Conservation (phyloP, 2,329 filamentous ascomycete genomes). For the Alternaria solani region DNA sequence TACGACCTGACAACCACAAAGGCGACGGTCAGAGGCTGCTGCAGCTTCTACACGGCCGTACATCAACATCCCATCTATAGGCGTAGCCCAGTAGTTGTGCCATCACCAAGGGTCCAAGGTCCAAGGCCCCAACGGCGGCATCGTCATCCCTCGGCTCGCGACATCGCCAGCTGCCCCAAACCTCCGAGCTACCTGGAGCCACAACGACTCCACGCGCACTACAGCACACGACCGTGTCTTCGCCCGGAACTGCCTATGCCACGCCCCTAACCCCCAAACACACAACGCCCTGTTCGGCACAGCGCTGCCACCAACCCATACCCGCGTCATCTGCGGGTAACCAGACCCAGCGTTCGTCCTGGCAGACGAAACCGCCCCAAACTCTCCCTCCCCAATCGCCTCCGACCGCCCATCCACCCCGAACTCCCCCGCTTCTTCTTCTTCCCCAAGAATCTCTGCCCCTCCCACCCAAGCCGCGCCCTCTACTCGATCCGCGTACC, state of each 20-base stretch:
- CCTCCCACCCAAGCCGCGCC: conserved; percentile 28
- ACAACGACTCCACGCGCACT: not conserved
- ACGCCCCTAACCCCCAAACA: conserved; percentile 15
- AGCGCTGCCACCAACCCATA: conserved; percentile 31
- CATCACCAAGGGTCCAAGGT: conserved; percentile 5
- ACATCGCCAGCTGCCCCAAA: conserved; percentile 31
- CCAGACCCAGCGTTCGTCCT: conserved; percentile 64
- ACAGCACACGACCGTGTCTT: not conserved
- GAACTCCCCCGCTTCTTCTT: conserved; percentile 20
- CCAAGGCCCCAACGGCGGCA: conserved; percentile 4
- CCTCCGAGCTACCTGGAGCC: conserved; percentile 7
- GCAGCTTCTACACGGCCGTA: not conserved
- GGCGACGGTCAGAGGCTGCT: conserved; percentile 3
- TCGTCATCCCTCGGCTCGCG: conserved; percentile 29
- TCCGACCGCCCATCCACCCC: conserved; percentile 70
- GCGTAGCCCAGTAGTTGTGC: conserved; percentile 8
- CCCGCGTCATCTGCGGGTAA: conserved; percentile 46
- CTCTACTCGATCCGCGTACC: conserved; percentile 23
- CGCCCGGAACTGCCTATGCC: conserved; percentile 2
- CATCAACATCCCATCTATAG: not conserved
- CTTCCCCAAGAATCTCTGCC: conserved; percentile 22
- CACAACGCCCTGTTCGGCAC: conserved; percentile 28
- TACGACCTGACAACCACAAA: conserved; percentile 16
- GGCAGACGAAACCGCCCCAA: conserved; percentile 72
- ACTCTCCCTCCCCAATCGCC: conserved; percentile 67